phyloP scores from a whole-genome alignment of 176 grass and related monocot species.

The Oryza officinalis region DNA sequence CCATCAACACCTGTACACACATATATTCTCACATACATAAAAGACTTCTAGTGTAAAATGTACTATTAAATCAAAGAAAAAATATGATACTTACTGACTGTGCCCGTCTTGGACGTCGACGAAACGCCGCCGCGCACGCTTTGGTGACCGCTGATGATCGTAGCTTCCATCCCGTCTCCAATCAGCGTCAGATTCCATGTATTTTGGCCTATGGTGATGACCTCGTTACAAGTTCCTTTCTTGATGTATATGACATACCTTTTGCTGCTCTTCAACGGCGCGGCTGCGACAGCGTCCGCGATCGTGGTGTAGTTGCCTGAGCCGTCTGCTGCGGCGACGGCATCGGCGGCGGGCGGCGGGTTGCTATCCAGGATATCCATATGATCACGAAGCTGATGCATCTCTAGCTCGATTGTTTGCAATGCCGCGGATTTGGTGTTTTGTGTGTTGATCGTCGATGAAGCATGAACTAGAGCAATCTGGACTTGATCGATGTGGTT shows the following conservation, averaged over 20 bases:
- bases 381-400: not conserved
- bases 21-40: too few relatives aligned
- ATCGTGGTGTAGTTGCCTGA: not conserved
- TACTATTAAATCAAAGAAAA: not conserved
- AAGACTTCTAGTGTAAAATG: too few relatives aligned
- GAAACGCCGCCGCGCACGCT: not conserved
- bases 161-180: conserved; percentile 3
- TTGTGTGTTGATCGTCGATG: not conserved
- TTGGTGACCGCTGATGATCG: conserved; percentile 20
- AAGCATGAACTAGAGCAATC: not conserved
- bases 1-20: not conserved
- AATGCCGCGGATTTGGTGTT: not conserved
- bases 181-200: conserved; percentile 20
- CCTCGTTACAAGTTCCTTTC: conserved; percentile 24
- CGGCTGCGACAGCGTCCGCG: not conserved
- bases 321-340: not conserved
- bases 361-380: not conserved
- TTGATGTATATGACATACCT: conserved; percentile 28
- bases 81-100: conserved; percentile 41
- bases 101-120: not conserved
- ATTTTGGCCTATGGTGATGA: not conserved
- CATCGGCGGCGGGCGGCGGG: not conserved
- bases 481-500: not conserved
- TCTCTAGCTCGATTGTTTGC: not conserved
- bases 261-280: not conserved